Conservation (phyloP, 2,329 filamentous ascomycete species). For the Sordariomycetes sp. region DNA sequence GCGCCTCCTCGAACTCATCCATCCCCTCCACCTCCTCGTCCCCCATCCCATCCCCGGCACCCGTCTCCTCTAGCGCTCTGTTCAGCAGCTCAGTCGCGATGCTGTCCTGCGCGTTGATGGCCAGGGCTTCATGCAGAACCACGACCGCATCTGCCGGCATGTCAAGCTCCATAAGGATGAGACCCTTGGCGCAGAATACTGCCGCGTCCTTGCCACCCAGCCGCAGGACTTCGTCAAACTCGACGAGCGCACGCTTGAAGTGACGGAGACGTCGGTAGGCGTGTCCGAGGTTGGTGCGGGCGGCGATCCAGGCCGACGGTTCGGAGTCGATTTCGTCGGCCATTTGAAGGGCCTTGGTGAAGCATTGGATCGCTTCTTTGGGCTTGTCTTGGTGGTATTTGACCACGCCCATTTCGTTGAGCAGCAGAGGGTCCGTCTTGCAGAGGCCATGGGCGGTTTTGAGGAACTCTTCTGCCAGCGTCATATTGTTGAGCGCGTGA, state of each 20-base stretch:
- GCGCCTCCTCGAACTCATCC: constrained; percentile 40
- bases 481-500: constrained; percentile 90
- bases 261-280: constrained; percentile 66
- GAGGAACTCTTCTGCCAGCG: constrained; percentile 86
- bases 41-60: constrained; percentile 32
- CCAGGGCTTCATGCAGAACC: constrained; percentile 76
- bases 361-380: constrained; percentile 66
- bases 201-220: constrained; percentile 71
- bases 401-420: constrained; percentile 96
- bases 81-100: constrained; percentile 71
- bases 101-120: constrained; percentile 69
- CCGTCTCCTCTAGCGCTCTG: constrained; percentile 59
- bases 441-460: constrained; percentile 80
- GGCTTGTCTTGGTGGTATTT: constrained; percentile 83
- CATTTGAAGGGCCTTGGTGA: constrained; percentile 67
- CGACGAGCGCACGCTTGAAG: constrained; percentile 61
- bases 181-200: constrained; percentile 73
- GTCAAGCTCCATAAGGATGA: constrained; percentile 73
- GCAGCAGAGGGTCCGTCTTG: constrained; percentile 74
- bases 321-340: constrained; percentile 77
- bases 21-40: constrained; percentile 37
- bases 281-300: constrained; percentile 82
- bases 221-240: constrained; percentile 83
- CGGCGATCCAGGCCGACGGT: constrained; percentile 72
- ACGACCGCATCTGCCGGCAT: constrained; percentile 69